Conservation (phyloP, 1,284 basidiomycete species). For the Fistulinella cinereoalba region DNA sequence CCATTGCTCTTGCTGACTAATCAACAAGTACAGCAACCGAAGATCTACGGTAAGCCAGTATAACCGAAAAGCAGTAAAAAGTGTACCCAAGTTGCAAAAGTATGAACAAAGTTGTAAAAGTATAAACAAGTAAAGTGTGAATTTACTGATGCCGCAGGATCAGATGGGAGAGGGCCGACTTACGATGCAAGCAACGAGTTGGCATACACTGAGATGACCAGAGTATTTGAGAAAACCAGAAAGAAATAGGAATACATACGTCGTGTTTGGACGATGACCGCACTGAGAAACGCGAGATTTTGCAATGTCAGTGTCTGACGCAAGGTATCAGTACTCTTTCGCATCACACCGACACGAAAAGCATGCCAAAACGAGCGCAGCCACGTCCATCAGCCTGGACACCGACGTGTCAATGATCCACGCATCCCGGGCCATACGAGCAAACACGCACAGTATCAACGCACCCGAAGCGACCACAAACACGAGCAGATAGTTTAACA, state of each 20-base stretch:
- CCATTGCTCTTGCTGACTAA: no score
- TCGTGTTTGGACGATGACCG: constrained; percentile 29
- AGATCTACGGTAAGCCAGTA: no score
- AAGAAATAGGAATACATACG: no score
- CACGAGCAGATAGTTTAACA: constrained; percentile 26
- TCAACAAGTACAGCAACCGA: no score
- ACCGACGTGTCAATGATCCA: neutral
- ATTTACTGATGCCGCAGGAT: no score
- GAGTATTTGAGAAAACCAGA: no score
- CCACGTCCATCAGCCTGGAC: constrained; percentile 26
- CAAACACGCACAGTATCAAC: constrained; percentile 23
- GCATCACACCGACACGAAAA: neutral
- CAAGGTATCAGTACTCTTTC: no score
- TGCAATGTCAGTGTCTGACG: constrained; percentile 18
- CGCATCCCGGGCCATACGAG: neutral
- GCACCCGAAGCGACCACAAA: constrained; percentile 29
- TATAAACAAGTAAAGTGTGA: no score
- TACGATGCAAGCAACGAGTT: constrained; percentile 31
- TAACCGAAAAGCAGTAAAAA: no score
- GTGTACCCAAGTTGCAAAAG: no score
- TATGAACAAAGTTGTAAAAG: no score
- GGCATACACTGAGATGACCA: constrained; percentile 19
- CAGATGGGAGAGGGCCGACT: constrained; percentile 1
- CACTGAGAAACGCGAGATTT: constrained; percentile 21
- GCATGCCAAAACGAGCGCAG: constrained; percentile 28